These are phyloP conservation scores for Candida insectalens DNA, from an alignment of 805 yeast genomes.

Conservation along the genomic window DNA sequence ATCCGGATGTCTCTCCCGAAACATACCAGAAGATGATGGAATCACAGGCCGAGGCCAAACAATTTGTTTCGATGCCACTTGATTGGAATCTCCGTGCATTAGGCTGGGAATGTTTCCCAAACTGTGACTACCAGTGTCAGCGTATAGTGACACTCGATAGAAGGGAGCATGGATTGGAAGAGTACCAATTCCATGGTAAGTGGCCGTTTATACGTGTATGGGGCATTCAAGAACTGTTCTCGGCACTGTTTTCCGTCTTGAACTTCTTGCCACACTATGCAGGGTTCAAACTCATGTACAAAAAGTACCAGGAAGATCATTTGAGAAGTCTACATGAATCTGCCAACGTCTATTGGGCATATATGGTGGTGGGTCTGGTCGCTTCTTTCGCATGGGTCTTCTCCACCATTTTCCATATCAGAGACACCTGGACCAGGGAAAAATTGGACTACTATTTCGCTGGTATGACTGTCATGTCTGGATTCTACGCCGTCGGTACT, in stretches of 20 bases:
- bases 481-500: slow-evolving; percentile 58
- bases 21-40: slow-evolving; percentile 17
- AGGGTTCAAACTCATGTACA: slow-evolving; percentile 28
- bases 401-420: slow-evolving; percentile 78
- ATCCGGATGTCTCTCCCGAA: slow-evolving; percentile 14
- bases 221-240: slow-evolving; percentile 82
- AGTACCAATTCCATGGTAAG: slow-evolving; percentile 89
- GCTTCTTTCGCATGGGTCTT: slow-evolving; percentile 86
- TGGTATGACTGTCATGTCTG: slow-evolving; percentile 75
- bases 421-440: slow-evolving; percentile 76
- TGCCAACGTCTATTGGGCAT: slow-evolving; percentile 24
- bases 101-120: slow-evolving; percentile 65
- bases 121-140: slow-evolving; percentile 94
- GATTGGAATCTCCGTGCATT: slow-evolving; percentile 34
- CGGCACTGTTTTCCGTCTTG: slow-evolving; percentile 67
- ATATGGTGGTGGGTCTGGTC: slow-evolving; percentile 42
- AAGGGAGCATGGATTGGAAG: slow-evolving; percentile 33
- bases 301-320: slow-evolving; percentile 12
- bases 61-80: slow-evolving; percentile 30
- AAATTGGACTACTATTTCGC: slow-evolving; percentile 88
- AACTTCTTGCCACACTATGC: slow-evolving; percentile 58
- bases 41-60: slow-evolving; percentile 26
- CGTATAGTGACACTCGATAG: slow-evolving; percentile 57
- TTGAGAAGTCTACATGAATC: slow-evolving; percentile 10
- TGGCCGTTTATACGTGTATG: slow-evolving; percentile 82